These are phyloP conservation scores for Samsoniella hepiali DNA, from an alignment of 2,329 filamentous ascomycete genomes.

Conservation along the genomic window DNA sequence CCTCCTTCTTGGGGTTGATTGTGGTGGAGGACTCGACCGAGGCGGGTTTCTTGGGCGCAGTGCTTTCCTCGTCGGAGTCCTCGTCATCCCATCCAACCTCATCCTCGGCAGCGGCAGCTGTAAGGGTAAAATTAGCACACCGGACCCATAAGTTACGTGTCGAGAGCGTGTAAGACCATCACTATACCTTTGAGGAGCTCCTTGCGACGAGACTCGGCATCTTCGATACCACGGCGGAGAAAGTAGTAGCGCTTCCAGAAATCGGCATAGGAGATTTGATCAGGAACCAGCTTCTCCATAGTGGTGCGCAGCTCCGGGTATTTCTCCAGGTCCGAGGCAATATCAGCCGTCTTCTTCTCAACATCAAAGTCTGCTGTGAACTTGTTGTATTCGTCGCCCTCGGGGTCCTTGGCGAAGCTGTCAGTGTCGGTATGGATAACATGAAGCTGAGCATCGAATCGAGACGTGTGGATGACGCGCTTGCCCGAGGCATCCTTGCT, in stretches of 20 bases:
- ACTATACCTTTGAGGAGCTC: conserved; percentile 84
- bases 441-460: conserved; percentile 93
- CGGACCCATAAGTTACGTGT: not conserved
- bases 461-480: conserved; percentile 88
- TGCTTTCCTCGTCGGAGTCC: conserved; percentile 49
- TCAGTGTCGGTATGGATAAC: conserved; percentile 85
- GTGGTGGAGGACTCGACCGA: conserved; percentile 59
- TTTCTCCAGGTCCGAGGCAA: conserved; percentile 76
- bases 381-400: conserved; percentile 66
- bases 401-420: conserved; percentile 79
- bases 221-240: conserved; percentile 86
- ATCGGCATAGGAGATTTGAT: conserved; percentile 78
- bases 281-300: conserved; percentile 96
- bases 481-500: conserved; percentile 88
- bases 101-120: conserved; percentile 67
- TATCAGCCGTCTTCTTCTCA: conserved; percentile 79
- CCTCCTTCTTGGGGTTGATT: conserved; percentile 50
- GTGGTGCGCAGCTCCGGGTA: conserved; percentile 80
- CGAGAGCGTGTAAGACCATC: not conserved
- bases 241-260: conserved; percentile 99
- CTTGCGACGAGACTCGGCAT: conserved; percentile 80
- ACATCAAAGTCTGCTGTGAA: conserved; percentile 76
- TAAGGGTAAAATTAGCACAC: conserved; percentile 21
- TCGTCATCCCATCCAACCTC: conserved; percentile 73
- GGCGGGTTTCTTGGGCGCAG: conserved; percentile 38